A percentile compares a stretch with the other conserved stretches of the same genome.
These are phyloP conservation scores for Telopea speciosissima DNA, from an alignment of 177 flowering plant genomes.

Conservation along the genomic window DNA sequence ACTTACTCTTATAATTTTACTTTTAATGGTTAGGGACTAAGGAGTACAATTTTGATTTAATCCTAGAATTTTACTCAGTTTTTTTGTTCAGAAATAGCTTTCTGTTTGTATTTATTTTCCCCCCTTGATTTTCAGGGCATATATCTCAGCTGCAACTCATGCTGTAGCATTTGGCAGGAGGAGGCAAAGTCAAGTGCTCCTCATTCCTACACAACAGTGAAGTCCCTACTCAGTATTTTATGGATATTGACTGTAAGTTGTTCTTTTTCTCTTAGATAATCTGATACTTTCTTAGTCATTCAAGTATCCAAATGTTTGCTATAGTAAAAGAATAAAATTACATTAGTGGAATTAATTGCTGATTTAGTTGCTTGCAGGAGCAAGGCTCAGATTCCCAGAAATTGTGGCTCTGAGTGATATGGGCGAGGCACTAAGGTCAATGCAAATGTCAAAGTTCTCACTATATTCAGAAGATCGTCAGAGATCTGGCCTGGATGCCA, in stretches of 20 bases:
- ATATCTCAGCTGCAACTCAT: conserved; percentile 89
- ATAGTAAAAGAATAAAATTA: too few relatives aligned
- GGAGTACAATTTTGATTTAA: too few relatives aligned
- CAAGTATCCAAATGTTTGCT: not conserved
- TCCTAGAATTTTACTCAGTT: too few relatives aligned
- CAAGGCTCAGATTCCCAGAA: conserved; percentile 92
- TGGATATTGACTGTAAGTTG: conserved; percentile 84
- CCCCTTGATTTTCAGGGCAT: conserved; percentile 49
- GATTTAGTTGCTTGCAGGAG: conserved; percentile 43
- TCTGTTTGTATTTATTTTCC: conserved; percentile 2
- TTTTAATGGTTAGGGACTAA: too few relatives aligned
- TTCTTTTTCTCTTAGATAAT: not conserved
- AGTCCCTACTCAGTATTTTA: conserved; percentile 95
- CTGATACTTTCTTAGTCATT: not conserved
- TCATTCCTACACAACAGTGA: conserved; percentile 88
- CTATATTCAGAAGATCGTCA: conserved; percentile 91
- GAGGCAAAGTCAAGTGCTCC: conserved; percentile 89
- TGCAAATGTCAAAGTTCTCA: conserved; percentile 99
- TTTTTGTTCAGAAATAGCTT: not conserved
- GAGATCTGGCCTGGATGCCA: conserved; percentile 91
- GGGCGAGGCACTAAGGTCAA: conserved; percentile 91
- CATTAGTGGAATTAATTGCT: not conserved
- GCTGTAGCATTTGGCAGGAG: conserved; percentile 89
- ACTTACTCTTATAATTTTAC: too few relatives aligned
- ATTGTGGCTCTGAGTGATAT: conserved; percentile 95